Conservation (phyloP, 805 yeast species). For the Candida dajiaensis region DNA sequence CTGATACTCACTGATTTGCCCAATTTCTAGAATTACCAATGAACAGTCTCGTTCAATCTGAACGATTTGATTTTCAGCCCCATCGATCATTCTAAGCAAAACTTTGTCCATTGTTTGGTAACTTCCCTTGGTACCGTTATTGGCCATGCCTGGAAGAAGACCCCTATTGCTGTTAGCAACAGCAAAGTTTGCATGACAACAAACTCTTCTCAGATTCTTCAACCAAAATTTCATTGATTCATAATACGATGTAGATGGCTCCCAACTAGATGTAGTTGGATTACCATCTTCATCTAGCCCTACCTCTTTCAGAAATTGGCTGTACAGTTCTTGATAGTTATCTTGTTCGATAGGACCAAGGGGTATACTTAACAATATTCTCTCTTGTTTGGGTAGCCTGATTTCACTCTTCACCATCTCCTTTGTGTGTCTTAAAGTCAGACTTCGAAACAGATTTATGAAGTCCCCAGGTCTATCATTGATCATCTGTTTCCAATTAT, state of each 20-base stretch:
- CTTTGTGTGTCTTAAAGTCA: constrained; percentile 78
- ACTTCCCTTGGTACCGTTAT: constrained; percentile 1
- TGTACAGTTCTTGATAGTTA: constrained; percentile 61
- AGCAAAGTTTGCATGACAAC: constrained; percentile 64
- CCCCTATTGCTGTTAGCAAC: background rate
- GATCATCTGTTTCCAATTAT: constrained; percentile 12
- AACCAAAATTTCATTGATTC: constrained; percentile 64
- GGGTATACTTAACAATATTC: constrained; percentile 64
- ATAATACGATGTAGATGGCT: constrained; percentile 36
- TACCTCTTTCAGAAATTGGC: constrained; percentile 52
- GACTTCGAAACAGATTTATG: constrained; percentile 41
- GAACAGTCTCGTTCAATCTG: constrained; percentile 44
- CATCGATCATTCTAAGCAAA: constrained; percentile 54
- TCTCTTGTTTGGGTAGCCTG: constrained; percentile 68
- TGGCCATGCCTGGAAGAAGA: background rate
- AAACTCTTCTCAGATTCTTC: constrained; percentile 61
- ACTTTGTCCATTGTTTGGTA: constrained; percentile 60
- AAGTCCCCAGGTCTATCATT: constrained; percentile 30
- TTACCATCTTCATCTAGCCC: constrained; percentile 42
- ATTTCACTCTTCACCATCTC: constrained; percentile 76
- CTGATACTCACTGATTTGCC: constrained; percentile 59
- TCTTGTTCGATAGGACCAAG: constrained; percentile 83
- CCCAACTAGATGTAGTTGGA: constrained; percentile 45
- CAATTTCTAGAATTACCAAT: constrained; percentile 47
- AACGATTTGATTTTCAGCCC: constrained; percentile 43